Base-by-base conservation (phyloP, 805 yeast genomes). In the Myxozyma geophila region DNA sequence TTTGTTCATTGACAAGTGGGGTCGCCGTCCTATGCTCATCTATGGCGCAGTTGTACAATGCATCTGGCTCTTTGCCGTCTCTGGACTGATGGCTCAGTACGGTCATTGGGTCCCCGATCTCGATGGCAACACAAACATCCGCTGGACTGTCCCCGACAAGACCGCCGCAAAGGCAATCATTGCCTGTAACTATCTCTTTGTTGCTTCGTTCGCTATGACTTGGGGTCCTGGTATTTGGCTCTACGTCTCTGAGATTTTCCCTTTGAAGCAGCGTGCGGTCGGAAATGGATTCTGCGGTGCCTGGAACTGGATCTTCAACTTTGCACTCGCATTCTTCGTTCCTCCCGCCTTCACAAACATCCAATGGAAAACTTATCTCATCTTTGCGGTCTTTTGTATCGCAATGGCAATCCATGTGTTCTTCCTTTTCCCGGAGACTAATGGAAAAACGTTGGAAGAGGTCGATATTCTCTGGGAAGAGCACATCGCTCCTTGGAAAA, bases 391-490 rank as follows among this genome's bases (percentile, higher is more conserved):
- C 35, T 83, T 82, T 73, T 83, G 85, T 72, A 76, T 76, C 23
- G 78, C 75, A 65, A 79, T 83, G 81, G 78, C 80, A 48, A 62
- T 83, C 58, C 85, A 73, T 35, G 71, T 74, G 12, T 71, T 79
- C 63, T 72, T 85, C 66, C 83, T 85, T 75, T 85, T 86, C 82
- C 89, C 88, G 43, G 92, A 87, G 76, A 87, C 91, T 39, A 87
- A 86, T 76, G 87, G 83, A 69, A 84, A 82, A 76, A 85, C 90
- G 12, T 80, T 87, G 73, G 92, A 87, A 76, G 90, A 87, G 75
- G 83, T 87, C 64, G 91, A 87, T 86, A 82, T 83, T 54, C 78
- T 86, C 55, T 86, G 71, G 71, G 60, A 60, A 9, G 57, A 66
- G 37, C 53, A 66, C 35, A 61, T 68, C 43, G 59, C 63, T 41